Percentiles rank a stretch among this genome's conserved stretches.
Evolutionary conservation across 1,284 basidiomycete genomes (phyloP).

Genomic region (Coniferiporia sulphurascens): DNA sequence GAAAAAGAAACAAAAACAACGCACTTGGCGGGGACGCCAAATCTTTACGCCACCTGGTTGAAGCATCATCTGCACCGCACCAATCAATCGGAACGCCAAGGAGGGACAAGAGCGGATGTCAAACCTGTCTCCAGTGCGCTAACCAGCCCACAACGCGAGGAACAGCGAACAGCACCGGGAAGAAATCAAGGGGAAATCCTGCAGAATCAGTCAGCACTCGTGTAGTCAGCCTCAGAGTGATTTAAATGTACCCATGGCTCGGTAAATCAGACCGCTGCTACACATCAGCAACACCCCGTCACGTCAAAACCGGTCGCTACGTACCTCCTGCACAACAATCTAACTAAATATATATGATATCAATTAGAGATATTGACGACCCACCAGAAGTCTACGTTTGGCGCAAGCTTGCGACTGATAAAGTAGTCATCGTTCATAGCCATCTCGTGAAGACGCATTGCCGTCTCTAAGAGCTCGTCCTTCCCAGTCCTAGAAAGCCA

Average conservation of each 20-base stretch:
- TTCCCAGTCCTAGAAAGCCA: slow-evolving; percentile 61
- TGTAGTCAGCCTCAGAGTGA: slow-evolving; percentile 6
- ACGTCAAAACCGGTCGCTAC: slow-evolving; percentile 29
- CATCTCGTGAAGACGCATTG: slow-evolving; percentile 81
- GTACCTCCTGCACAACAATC: slow-evolving; percentile 40
- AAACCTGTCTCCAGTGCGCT: slow-evolving; percentile 79
- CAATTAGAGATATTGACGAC: slow-evolving; percentile 24
- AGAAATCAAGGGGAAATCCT: slow-evolving; percentile 88
- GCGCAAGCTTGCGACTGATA: slow-evolving; percentile 66
- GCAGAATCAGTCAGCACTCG: neutral
- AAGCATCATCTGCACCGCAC: slow-evolving; percentile 69
- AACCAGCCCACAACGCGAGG: slow-evolving; percentile 88
- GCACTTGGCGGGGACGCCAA: slow-evolving; percentile 81
- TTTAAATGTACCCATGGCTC: slow-evolving; percentile 68
- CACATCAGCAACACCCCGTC: neutral
- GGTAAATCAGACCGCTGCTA: slow-evolving; percentile 75
- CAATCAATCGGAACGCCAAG: neutral
- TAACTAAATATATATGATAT: slow-evolving; percentile 13
- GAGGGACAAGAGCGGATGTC: slow-evolving; percentile 7
- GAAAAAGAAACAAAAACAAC: slow-evolving; percentile 5
- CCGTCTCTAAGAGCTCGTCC: slow-evolving; percentile 79
- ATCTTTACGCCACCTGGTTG: slow-evolving; percentile 85
- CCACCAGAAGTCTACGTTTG: slow-evolving; percentile 83
- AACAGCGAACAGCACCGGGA: slow-evolving; percentile 86
- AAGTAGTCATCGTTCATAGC: slow-evolving; percentile 89